Evolutionary conservation across 768 basidiomycete species (phyloP).

Genomic region (Crucibulum laeve): DNA sequence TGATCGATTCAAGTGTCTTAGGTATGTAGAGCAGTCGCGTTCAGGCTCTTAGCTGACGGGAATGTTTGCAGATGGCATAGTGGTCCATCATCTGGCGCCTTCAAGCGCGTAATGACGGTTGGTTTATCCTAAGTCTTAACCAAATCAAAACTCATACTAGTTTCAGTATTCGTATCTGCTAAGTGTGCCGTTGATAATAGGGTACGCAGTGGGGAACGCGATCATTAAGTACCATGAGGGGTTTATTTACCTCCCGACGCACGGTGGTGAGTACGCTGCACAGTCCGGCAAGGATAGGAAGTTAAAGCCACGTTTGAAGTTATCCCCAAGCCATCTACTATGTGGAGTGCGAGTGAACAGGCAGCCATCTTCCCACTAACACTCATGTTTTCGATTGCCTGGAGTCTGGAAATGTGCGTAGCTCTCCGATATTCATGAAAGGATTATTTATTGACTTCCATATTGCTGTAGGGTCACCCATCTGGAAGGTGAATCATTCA

Average conservation of each 20-base stretch:
- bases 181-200: slow-evolving; percentile 54
- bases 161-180: slow-evolving; percentile 67
- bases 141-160: not conserved
- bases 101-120: slow-evolving; percentile 86
- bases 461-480: slow-evolving; percentile 64
- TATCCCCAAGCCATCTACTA: slow-evolving; percentile 55
- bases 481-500: slow-evolving; percentile 55
- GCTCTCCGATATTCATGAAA: not conserved
- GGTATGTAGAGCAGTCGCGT: slow-evolving; percentile 28
- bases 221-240: slow-evolving; percentile 75
- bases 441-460: not conserved
- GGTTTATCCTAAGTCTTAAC: slow-evolving; percentile 12
- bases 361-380: slow-evolving; percentile 61
- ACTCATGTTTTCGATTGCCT: slow-evolving; percentile 59
- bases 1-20: slow-evolving; percentile 72
- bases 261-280: slow-evolving; percentile 42
- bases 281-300: not conserved
- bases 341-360: slow-evolving; percentile 47
- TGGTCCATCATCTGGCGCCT: slow-evolving; percentile 63
- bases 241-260: slow-evolving; percentile 36
- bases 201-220: slow-evolving; percentile 59
- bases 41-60: not conserved
- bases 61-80: slow-evolving; percentile 57
- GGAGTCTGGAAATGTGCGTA: slow-evolving; percentile 69
- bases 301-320: slow-evolving; percentile 32